These are phyloP conservation scores for Lepidium didymum DNA, from an alignment of 345 rosid species.

Conservation along the genomic window DNA sequence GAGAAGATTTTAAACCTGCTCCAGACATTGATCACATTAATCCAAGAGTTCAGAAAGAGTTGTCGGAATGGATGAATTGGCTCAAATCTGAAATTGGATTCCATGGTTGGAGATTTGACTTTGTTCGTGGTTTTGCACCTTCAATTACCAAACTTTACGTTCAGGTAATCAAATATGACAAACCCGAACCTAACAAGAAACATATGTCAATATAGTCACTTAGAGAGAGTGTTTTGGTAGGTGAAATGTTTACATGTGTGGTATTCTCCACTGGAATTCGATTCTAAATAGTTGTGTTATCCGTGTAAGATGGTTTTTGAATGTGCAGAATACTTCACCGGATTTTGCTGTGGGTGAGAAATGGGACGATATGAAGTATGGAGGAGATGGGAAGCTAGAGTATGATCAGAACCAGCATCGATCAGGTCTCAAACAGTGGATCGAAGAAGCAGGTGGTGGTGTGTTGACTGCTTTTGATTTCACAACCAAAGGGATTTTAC, in stretches of 20 bases:
- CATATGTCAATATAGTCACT: no score
- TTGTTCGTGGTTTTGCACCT: conserved; percentile 62
- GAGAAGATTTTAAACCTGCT: conserved; percentile 39
- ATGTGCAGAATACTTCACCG: conserved; percentile 43
- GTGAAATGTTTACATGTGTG: no score
- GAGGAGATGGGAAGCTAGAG: conserved; percentile 47
- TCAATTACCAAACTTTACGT: conserved; percentile 42
- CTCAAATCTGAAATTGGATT: conserved; percentile 65
- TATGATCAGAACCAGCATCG: conserved; percentile 57
- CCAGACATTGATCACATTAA: conserved; percentile 91
- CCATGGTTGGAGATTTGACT: conserved; percentile 73
- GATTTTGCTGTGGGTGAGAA: conserved; percentile 80
- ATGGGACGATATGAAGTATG: conserved; percentile 49
- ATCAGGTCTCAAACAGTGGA: conserved; percentile 48
- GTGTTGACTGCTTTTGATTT: conserved; percentile 68
- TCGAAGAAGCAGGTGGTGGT: conserved; percentile 59
- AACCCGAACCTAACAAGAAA: no score
- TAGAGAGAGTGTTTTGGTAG: no score
- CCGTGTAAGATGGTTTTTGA: not conserved
- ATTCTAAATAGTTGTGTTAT: no score
- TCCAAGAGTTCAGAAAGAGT: conserved; percentile 50
- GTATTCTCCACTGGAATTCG: no score
- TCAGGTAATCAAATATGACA: not conserved
- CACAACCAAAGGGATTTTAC: conserved; percentile 79
- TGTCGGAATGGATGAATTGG: conserved; percentile 94